Evolutionary conservation across 352 stramenopile genomes (phyloP).

Genomic region (Pythium guiyangense): DNA sequence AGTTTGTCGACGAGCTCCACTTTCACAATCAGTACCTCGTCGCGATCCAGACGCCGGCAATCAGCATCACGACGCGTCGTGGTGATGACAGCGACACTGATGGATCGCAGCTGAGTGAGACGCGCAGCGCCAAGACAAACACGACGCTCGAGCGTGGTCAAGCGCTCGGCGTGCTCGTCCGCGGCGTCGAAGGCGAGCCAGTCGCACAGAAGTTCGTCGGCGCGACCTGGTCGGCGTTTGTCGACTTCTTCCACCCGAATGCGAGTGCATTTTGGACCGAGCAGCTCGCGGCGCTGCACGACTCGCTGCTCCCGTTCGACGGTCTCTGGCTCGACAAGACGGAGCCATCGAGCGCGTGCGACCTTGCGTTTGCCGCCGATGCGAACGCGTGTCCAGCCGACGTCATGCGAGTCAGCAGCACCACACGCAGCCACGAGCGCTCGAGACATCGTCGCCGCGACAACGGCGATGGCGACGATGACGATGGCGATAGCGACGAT

Average conservation of each 20-base stretch:
- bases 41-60: conserved; percentile 57
- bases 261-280: conserved; percentile 61
- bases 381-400: conserved; percentile 25
- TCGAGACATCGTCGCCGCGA: too few relatives aligned
- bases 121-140: not conserved
- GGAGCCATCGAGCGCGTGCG: conserved; percentile 70
- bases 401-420: not conserved
- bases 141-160: conserved; percentile 33
- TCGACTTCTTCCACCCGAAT: conserved; percentile 85
- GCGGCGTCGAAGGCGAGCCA: conserved; percentile 54
- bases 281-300: conserved; percentile 58
- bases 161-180: conserved; percentile 71
- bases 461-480: not conserved
- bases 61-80: conserved; percentile 15
- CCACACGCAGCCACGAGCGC: too few relatives aligned
- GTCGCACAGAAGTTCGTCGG: conserved; percentile 67
- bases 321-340: conserved; percentile 86
- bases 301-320: conserved; percentile 61
- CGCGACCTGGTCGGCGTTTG: conserved; percentile 61
- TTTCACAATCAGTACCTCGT: conserved; percentile 82
- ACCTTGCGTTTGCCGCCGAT: conserved; percentile 33
- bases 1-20: conserved; percentile 76
- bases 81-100: not conserved
- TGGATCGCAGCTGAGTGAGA: not conserved
- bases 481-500: too few relatives aligned